Evolutionary conservation across 2,329 filamentous ascomycete species (phyloP).

Genomic region (Ceratocystis lukuohia): DNA sequence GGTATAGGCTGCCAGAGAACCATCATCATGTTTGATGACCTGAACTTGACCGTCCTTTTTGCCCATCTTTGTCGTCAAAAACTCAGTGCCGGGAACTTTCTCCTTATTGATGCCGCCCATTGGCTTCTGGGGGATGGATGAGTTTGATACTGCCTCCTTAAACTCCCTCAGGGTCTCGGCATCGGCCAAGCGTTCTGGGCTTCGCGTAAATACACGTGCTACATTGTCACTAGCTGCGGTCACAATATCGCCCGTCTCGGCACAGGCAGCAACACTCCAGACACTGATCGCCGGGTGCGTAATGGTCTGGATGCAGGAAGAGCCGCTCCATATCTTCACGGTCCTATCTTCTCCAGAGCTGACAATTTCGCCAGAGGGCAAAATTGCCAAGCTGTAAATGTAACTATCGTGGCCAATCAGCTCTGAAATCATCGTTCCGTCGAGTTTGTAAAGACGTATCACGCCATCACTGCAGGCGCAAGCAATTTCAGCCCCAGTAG

Average conservation of each 20-base stretch:
- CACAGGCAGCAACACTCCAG: constrained; percentile 77
- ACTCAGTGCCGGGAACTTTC: constrained; percentile 76
- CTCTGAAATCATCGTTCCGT: constrained; percentile 62
- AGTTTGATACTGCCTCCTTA: constrained; percentile 67
- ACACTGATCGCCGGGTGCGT: constrained; percentile 95
- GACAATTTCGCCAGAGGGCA: constrained; percentile 76
- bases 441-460: constrained; percentile 74
- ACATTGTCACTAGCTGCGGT: constrained; percentile 81
- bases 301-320: constrained; percentile 81
- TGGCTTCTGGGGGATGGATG: constrained; percentile 77
- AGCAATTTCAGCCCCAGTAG: constrained; percentile 80
- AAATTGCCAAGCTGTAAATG: constrained; percentile 68
- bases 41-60: constrained; percentile 95
- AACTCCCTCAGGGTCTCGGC: constrained; percentile 57
- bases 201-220: constrained; percentile 71
- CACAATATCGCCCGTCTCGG: constrained; percentile 80
- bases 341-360: constrained; percentile 94
- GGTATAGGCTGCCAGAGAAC: constrained; percentile 71
- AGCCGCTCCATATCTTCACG: constrained; percentile 72
- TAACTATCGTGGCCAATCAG: constrained; percentile 86
- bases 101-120: constrained; percentile 80
- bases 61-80: constrained; percentile 65
- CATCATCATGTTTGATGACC: constrained; percentile 73
- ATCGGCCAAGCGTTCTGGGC: constrained; percentile 54
- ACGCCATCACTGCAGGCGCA: constrained; percentile 88